phyloP scores from a whole-genome alignment of 108 stramenopile species.

The Conticribra weissflogii region DNA sequence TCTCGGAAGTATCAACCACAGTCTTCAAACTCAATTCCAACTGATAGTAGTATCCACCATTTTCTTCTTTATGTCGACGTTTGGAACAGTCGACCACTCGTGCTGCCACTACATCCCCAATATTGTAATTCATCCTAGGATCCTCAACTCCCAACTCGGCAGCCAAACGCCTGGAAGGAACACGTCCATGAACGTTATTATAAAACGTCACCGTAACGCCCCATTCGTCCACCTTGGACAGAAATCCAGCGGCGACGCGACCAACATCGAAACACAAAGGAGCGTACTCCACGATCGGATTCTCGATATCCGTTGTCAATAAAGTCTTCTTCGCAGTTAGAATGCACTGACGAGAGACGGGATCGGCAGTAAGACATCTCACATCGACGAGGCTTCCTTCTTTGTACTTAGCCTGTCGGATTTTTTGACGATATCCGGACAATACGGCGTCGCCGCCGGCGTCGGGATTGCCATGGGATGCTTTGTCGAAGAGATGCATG shows the following conservation, averaged over 20 bases:
- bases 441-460: conserved; percentile 27
- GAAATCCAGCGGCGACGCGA: conserved; percentile 64
- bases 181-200: conserved; percentile 78
- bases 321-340: conserved; percentile 83
- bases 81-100: conserved; percentile 62
- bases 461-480: conserved; percentile 43
- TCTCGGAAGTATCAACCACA: conserved; percentile 31
- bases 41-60: conserved; percentile 29
- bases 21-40: conserved; percentile 47
- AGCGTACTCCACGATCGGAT: conserved; percentile 59
- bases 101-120: conserved; percentile 82
- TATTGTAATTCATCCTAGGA: conserved; percentile 61
- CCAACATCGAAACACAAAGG: conserved; percentile 35
- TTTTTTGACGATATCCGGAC: conserved; percentile 67
- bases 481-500: conserved; percentile 68
- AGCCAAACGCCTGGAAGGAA: conserved; percentile 66
- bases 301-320: conserved; percentile 50
- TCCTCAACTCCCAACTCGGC: conserved; percentile 85
- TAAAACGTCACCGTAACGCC: conserved; percentile 85
- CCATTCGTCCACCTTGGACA: conserved; percentile 74
- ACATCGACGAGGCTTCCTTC: conserved; percentile 79
- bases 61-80: conserved; percentile 43
- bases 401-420: conserved; percentile 71
- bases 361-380: conserved; percentile 72
- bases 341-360: conserved; percentile 59